Conservation (phyloP, 495 filamentous ascomycete genomes). For the Talaromyces ruber region DNA sequence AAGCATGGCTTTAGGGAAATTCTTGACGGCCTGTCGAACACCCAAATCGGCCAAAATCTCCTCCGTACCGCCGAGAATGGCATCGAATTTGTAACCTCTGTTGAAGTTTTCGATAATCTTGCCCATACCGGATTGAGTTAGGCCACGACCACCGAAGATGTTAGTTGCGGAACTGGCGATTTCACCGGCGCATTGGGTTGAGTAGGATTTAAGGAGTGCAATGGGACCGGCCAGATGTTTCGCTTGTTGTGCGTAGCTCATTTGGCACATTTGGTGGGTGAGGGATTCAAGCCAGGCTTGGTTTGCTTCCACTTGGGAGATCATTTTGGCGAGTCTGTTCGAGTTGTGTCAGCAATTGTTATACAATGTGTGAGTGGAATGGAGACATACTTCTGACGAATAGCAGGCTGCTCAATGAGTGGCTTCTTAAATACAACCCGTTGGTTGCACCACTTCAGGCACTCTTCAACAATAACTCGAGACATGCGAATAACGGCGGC, state of each 20-base stretch:
- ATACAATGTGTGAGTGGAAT: background rate
- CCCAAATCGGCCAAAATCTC: slow-evolving; percentile 78
- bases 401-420: slow-evolving; percentile 76
- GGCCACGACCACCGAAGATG: slow-evolving; percentile 75
- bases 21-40: slow-evolving; percentile 72
- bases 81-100: slow-evolving; percentile 82
- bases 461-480: slow-evolving; percentile 71
- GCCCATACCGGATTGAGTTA: slow-evolving; percentile 81
- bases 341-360: background rate
- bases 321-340: slow-evolving; percentile 70
- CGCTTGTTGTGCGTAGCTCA: slow-evolving; percentile 74
- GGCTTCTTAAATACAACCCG: slow-evolving; percentile 79
- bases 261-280: slow-evolving; percentile 81
- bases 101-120: slow-evolving; percentile 73
- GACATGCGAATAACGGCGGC: slow-evolving; percentile 56
- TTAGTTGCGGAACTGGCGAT: slow-evolving; percentile 77
- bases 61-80: slow-evolving; percentile 78
- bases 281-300: slow-evolving; percentile 82
- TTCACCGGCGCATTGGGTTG: slow-evolving; percentile 69
- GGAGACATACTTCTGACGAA: slow-evolving; percentile 56
- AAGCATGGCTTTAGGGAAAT: slow-evolving; percentile 76
- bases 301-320: slow-evolving; percentile 68
- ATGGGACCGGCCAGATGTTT: slow-evolving; percentile 71
- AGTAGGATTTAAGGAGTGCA: slow-evolving; percentile 71
- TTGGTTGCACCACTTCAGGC: slow-evolving; percentile 84